Evolutionary conservation across 2,329 filamentous ascomycete species (phyloP).

Genomic region (Pseudocercospora fuligena): DNA sequence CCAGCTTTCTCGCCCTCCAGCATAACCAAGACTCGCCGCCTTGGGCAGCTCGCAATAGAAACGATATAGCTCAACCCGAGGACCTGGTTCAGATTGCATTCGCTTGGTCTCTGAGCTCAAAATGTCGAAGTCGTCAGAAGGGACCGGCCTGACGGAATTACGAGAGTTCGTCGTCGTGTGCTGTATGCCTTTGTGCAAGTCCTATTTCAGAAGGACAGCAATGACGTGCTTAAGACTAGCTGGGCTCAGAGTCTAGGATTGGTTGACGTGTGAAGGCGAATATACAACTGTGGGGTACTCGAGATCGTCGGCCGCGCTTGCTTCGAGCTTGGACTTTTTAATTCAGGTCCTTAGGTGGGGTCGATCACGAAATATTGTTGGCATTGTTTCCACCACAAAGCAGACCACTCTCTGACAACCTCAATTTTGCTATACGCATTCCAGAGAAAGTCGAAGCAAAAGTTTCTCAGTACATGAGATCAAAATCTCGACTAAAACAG

Average conservation of each 20-base stretch:
- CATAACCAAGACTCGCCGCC: neutral
- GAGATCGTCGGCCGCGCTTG: neutral
- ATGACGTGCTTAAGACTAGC: neutral
- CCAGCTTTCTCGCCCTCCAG: neutral
- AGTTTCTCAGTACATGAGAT: conserved; percentile 16
- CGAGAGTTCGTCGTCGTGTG: neutral
- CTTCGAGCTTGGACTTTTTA: conserved; percentile 1
- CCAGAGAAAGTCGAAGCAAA: neutral
- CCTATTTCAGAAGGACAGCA: neutral
- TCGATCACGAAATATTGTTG: conserved; percentile 8
- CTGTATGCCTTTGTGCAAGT: neutral
- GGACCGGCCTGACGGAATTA: neutral
- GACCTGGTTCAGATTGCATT: neutral
- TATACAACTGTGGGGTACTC: neutral
- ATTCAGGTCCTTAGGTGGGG: neutral
- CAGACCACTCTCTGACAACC: neutral
- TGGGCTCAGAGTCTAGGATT: neutral
- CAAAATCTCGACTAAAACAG: conserved; percentile 32
- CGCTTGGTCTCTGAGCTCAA: neutral
- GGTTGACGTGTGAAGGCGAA: neutral
- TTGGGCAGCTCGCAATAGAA: too few relatives aligned
- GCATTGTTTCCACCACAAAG: conserved; percentile 10
- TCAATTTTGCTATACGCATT: neutral
- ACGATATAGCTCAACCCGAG: neutral
- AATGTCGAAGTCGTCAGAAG: conserved; percentile 1